phyloP scores from a whole-genome alignment of 2,329 filamentous ascomycete species.

The Dactylella cylindrospora region DNA sequence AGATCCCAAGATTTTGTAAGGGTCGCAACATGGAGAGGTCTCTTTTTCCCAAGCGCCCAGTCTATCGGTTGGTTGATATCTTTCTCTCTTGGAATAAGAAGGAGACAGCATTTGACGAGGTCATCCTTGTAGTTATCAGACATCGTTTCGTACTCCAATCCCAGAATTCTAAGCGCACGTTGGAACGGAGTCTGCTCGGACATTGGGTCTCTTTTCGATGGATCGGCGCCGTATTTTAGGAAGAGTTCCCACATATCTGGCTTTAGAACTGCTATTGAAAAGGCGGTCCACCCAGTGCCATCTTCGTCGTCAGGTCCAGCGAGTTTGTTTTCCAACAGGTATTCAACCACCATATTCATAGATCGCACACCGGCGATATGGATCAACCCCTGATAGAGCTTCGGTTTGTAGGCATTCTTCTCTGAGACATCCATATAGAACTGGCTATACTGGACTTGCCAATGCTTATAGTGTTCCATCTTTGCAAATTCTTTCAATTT shows the following conservation, averaged over 20 bases:
- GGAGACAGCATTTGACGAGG: constrained; percentile 5
- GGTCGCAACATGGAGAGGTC: background rate
- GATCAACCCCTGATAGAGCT: constrained; percentile 5
- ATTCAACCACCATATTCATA: constrained; percentile 3
- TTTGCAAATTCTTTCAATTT: constrained; percentile 7
- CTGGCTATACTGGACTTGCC: constrained; percentile 14
- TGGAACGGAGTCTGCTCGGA: too few species aligned
- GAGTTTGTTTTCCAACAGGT: constrained; percentile 6
- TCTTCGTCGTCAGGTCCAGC: constrained; percentile 7
- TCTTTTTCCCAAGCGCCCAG: background rate
- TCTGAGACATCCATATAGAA: constrained; percentile 3
- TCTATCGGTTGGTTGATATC: constrained; percentile 4
- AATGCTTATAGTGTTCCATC: constrained; percentile 1
- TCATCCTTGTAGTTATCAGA: too few species aligned
- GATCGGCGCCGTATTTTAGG: background rate
- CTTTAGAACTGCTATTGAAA: background rate
- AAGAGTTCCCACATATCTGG: constrained; percentile 7
- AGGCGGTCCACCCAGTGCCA: constrained; percentile 8
- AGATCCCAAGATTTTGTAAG: background rate
- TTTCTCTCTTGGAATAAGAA: constrained; percentile 1
- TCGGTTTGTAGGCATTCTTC: constrained; percentile 6
- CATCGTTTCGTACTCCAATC: too few species aligned
- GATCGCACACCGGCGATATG: background rate
- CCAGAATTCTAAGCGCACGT: too few species aligned
- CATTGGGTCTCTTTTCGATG: background rate